A percentile compares a stretch with the other conserved stretches of the same genome.
Conservation (phyloP, 805 yeast species). For the Tetrapisispora nanseiensis region DNA sequence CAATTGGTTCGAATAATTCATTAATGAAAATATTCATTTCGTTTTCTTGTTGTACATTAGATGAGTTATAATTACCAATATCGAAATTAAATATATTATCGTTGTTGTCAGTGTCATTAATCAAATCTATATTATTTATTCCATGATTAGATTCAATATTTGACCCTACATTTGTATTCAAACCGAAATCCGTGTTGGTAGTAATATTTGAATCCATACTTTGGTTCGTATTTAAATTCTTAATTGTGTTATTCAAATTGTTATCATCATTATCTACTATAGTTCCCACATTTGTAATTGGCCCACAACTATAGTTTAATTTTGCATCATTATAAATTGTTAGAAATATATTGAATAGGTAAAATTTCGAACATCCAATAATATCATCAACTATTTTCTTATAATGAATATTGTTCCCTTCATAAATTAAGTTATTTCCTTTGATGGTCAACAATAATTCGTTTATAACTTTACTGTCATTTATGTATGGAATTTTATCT, state of each 20-base stretch:
- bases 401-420: not conserved
- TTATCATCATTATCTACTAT: not conserved
- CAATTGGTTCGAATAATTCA: slow-evolving; percentile 24
- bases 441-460: not conserved
- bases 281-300: not conserved
- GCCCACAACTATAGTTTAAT: slow-evolving; percentile 1
- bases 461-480: not conserved
- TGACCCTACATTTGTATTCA: not conserved
- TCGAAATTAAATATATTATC: not conserved
- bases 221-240: not conserved
- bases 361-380: not conserved
- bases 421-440: not conserved
- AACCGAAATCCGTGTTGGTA: not conserved
- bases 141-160: not conserved
- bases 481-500: not conserved
- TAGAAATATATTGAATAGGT: not conserved
- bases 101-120: not conserved
- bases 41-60: not conserved
- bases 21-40: slow-evolving; percentile 11
- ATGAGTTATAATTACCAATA: not conserved
- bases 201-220: too few relatives aligned
- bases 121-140: not conserved
- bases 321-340: slow-evolving; percentile 2
- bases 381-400: not conserved
- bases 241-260: not conserved